A percentile compares a stretch with the other conserved stretches of the same genome.
Conservation (phyloP, 1,139 yeast genomes). For the Scheffersomyces lignicola region DNA sequence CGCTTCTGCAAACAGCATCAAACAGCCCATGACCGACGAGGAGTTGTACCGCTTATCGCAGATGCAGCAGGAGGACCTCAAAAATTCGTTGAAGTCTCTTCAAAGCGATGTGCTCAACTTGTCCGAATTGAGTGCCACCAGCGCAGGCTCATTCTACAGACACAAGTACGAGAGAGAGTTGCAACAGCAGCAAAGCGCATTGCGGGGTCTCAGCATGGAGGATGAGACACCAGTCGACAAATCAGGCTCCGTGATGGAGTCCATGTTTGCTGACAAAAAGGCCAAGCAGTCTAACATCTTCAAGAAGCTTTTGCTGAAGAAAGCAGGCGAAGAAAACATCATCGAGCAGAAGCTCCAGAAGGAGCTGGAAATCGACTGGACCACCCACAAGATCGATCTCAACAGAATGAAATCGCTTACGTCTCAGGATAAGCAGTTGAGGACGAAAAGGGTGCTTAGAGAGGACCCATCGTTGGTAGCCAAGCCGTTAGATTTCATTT, state of each 20-base stretch:
- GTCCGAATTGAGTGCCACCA: slow-evolving; percentile 80
- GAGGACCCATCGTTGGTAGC: slow-evolving; percentile 63
- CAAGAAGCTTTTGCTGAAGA: slow-evolving; percentile 48
- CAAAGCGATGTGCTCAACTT: slow-evolving; percentile 51
- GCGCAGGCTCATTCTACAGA: slow-evolving; percentile 82
- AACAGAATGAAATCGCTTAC: slow-evolving; percentile 77
- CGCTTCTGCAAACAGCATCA: slow-evolving; percentile 25
- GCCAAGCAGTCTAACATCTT: slow-evolving; percentile 53
- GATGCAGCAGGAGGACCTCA: slow-evolving; percentile 39
- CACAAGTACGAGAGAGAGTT: slow-evolving; percentile 57
- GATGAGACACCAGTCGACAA: slow-evolving; percentile 17
- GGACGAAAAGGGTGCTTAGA: slow-evolving; percentile 70
- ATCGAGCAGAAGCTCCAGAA: slow-evolving; percentile 37
- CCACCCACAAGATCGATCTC: slow-evolving; percentile 51
- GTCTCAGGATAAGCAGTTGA: slow-evolving; percentile 63
- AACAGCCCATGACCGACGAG: slow-evolving; percentile 22
- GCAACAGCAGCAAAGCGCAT: slow-evolving; percentile 23
- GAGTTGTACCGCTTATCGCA: slow-evolving; percentile 29
- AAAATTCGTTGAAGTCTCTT: slow-evolving; percentile 42
- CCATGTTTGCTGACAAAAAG: slow-evolving; percentile 48
- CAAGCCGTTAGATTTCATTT: slow-evolving; percentile 67
- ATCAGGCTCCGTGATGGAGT: slow-evolving; percentile 31
- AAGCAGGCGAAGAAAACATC: slow-evolving; percentile 30
- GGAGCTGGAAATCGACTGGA: slow-evolving; percentile 41
- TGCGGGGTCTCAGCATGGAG: slow-evolving; percentile 20